phyloP scores from a whole-genome alignment of 1,284 basidiomycete genomes.

The Boletellus deceptivus region DNA sequence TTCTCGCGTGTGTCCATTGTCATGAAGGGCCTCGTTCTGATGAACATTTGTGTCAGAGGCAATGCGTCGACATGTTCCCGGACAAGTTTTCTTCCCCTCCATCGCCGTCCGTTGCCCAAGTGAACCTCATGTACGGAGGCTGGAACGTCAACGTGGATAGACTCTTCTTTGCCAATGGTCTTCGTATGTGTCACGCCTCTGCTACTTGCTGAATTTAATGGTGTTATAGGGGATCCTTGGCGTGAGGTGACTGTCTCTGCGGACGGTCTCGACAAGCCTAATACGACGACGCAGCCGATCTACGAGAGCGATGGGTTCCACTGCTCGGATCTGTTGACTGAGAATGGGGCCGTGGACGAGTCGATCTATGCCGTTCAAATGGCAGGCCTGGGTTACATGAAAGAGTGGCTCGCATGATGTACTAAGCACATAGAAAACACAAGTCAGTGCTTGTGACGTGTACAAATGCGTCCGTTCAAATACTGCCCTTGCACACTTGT shows the following conservation, averaged over 20 bases:
- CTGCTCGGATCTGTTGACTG: slow-evolving; percentile 54
- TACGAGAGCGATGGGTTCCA: slow-evolving; percentile 62
- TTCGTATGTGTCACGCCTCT: slow-evolving; percentile 42
- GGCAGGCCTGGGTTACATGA: slow-evolving; percentile 43
- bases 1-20: not conserved
- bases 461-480: no score
- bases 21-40: not conserved
- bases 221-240: slow-evolving; percentile 67
- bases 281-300: slow-evolving; percentile 55
- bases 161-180: slow-evolving; percentile 69
- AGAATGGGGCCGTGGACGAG: slow-evolving; percentile 44
- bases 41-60: slow-evolving; percentile 16
- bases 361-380: slow-evolving; percentile 55
- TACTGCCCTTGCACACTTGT: no score
- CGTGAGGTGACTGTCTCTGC: slow-evolving; percentile 66
- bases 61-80: slow-evolving; percentile 62
- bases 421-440: no score
- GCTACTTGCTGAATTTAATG: not conserved
- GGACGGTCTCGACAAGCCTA: slow-evolving; percentile 44
- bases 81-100: slow-evolving; percentile 48
- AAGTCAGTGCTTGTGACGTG: no score
- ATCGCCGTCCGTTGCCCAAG: slow-evolving; percentile 38
- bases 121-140: slow-evolving; percentile 54
- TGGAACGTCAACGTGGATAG: slow-evolving; percentile 58
- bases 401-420: slow-evolving; percentile 48